Conservation (phyloP, 192 early-diverging fungal genomes). For the Podila clonocystis region DNA sequence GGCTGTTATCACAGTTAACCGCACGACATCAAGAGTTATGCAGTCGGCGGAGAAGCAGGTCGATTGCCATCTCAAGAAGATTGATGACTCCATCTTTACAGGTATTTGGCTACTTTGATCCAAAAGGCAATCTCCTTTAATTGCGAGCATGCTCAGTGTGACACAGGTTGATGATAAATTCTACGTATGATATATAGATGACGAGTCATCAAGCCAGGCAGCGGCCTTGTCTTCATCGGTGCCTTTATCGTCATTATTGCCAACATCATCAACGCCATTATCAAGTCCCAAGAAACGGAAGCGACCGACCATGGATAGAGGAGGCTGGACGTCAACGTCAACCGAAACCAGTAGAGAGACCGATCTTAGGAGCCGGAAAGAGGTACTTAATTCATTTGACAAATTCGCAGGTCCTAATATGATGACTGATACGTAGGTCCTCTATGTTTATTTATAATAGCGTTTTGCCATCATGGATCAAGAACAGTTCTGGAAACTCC, state of each 20-base stretch:
- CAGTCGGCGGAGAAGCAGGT: constrained; percentile 9
- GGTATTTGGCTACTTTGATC: constrained; percentile 5
- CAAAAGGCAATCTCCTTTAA: too few species aligned
- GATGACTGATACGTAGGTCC: background rate
- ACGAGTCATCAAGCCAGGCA: background rate
- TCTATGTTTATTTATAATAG: constrained; percentile 22
- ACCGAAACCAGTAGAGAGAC: background rate
- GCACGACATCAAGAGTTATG: constrained; percentile 22
- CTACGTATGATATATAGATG: too few species aligned
- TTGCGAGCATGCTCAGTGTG: too few species aligned
- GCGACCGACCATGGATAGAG: background rate
- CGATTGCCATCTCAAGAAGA: constrained; percentile 3
- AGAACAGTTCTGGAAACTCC: constrained; percentile 33
- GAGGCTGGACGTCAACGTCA: too few species aligned
- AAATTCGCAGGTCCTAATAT: background rate
- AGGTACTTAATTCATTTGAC: background rate
- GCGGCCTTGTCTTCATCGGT: background rate
- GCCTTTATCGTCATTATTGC: background rate
- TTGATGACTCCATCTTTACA: constrained; percentile 2
- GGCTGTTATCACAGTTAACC: constrained; percentile 17
- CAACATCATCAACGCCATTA: background rate
- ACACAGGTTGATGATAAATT: too few species aligned
- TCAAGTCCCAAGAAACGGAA: background rate
- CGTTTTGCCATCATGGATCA: constrained; percentile 35
- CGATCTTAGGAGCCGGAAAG: background rate